Evolutionary conservation across 441 rosid species (phyloP).

Genomic region (Macaranga tanarius): DNA sequence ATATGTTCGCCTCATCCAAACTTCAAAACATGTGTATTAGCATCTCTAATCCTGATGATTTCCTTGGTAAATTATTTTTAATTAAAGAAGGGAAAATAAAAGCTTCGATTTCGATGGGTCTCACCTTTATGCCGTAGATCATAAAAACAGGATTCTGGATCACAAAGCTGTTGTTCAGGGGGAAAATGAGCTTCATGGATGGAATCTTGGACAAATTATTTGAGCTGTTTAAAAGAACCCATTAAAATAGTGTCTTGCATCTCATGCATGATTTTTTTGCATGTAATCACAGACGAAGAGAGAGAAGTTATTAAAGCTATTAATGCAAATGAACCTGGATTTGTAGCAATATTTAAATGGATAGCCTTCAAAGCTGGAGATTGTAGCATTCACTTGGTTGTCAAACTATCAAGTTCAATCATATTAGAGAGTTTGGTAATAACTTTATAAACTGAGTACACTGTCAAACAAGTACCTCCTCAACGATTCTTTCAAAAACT

Average conservation of each 20-base stretch:
- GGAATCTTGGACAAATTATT: slow-evolving; percentile 53
- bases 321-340: slow-evolving; percentile 49
- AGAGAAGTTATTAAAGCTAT: slow-evolving; percentile 7
- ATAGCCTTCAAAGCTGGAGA: slow-evolving; percentile 42
- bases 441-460: slow-evolving; percentile 3
- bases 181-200: slow-evolving; percentile 57
- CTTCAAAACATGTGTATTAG: not conserved
- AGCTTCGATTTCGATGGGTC: slow-evolving; percentile 7
- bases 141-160: slow-evolving; percentile 61
- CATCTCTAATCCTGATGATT: not conserved
- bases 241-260: slow-evolving; percentile 4
- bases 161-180: slow-evolving; percentile 63
- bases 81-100: not conserved
- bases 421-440: slow-evolving; percentile 21
- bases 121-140: slow-evolving; percentile 54
- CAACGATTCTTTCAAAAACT: slow-evolving; percentile 45
- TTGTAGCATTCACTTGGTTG: slow-evolving; percentile 50
- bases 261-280: not conserved
- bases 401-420: slow-evolving; percentile 45
- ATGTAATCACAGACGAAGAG: not conserved
- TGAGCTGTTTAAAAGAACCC: slow-evolving; percentile 35
- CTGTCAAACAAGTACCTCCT: slow-evolving; percentile 48
- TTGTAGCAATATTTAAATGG: slow-evolving; percentile 76
- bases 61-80: not conserved
- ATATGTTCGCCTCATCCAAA: not conserved